Conservation (phyloP, 2,329 filamentous ascomycete species). For the Monilinia vaccinii-corymbosi region DNA sequence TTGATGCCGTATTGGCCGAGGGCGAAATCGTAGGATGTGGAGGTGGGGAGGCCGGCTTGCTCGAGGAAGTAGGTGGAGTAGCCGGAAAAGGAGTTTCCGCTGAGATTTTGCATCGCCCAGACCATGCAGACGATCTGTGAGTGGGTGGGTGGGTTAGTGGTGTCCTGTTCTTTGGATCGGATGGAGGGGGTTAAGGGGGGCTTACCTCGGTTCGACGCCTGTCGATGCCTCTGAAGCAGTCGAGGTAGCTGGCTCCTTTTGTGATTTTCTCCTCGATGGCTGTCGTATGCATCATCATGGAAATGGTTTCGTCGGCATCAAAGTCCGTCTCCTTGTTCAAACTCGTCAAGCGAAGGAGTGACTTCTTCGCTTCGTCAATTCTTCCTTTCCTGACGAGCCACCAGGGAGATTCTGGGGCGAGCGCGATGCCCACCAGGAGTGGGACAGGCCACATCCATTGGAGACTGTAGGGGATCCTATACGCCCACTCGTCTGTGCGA, state of each 20-base stretch:
- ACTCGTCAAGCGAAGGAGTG: constrained; percentile 28
- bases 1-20: constrained; percentile 42
- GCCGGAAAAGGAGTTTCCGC: constrained; percentile 53
- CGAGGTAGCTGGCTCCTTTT: constrained; percentile 38
- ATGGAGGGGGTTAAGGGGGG: too few species aligned
- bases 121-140: constrained; percentile 44
- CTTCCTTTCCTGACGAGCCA: constrained; percentile 39
- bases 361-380: constrained; percentile 34
- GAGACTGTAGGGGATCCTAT: constrained; percentile 41
- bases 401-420: constrained; percentile 42
- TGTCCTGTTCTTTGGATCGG: background rate
- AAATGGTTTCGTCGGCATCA: constrained; percentile 40
- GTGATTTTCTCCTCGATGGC: constrained; percentile 42
- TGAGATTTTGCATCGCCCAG: constrained; percentile 56
- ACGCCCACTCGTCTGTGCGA: constrained; percentile 40
- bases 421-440: constrained; percentile 36
- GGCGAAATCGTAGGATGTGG: constrained; percentile 45
- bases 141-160: background rate
- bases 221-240: constrained; percentile 42
- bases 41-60: constrained; percentile 43
- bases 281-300: constrained; percentile 50
- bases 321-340: constrained; percentile 35
- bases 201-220: constrained; percentile 40
- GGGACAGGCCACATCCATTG: constrained; percentile 35
- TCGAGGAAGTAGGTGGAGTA: constrained; percentile 53